Evolutionary conservation across 179 eudicot species (phyloP), one percentile per base, ranked within the genome.

Genomic region (Gypsophila paniculata): DNA sequence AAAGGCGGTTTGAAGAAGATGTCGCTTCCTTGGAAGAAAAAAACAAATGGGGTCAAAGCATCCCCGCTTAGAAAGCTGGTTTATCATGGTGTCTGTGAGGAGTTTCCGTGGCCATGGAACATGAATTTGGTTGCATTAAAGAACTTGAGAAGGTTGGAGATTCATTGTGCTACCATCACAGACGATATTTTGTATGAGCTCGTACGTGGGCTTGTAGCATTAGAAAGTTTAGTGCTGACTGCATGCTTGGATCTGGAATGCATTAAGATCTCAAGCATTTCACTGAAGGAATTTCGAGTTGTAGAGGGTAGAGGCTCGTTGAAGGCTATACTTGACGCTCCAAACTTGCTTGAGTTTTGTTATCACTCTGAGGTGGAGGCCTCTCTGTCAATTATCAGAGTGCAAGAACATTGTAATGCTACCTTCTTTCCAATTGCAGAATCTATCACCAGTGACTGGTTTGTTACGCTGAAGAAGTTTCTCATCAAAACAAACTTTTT

Each of bases 71-170:
- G 25, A 52, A 68, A 51, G 8, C 29, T 69, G 19, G 62, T 38
- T 6, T 38, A n/a, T 19, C 10, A 3, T 54, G 4, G 51, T 21
- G 1, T 4, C 0, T 1, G 34, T 22, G 1, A 0, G 2, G 32
- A 34, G 5, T 12, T 11, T 34, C 22, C 38, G 6, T 69, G 72
- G 72, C 72, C 61, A 13, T 69, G 72, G 61, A 54, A 38, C 11
- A 12, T 69, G 72, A 54, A 55, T 54, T 32, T 55, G 26, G 63
- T 0, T 55, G 72, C 49, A 18, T 55, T 69, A 44, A 69, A 53
- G 46, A 54, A 69, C 25, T 69, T 69, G 61, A 69, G 18, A 69
- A 26, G 26, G 44, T 7, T 68, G 42, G 71, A 49, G 22, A 52
- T 69, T 52, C 2, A 1, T 19, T 12, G 61, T 21, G 49, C 19